Evolutionary conservation across 1,284 basidiomycete species (phyloP).

Genomic region (Malassezia furfur): DNA sequence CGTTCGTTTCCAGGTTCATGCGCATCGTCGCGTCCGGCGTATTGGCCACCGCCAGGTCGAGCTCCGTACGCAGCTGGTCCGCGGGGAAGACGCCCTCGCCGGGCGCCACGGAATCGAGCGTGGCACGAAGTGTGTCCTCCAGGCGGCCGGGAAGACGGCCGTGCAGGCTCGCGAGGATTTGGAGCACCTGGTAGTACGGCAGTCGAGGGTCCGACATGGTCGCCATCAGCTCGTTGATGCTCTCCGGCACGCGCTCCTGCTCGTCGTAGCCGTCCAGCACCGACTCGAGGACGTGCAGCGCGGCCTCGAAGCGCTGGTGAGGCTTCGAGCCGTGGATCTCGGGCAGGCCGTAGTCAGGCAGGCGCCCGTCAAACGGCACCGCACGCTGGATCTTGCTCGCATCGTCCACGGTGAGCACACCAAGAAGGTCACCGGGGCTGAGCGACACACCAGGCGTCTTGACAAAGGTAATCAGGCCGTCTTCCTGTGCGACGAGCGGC

Average conservation of each 20-base stretch:
- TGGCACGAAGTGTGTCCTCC: constrained; percentile 72
- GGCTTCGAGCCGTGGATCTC: constrained; percentile 80
- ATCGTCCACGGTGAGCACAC: constrained; percentile 92
- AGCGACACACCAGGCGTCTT: constrained; percentile 95
- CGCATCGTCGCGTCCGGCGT: constrained; percentile 17
- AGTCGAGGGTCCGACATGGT: constrained; percentile 74
- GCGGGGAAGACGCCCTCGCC: constrained; percentile 76
- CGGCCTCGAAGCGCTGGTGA: constrained; percentile 73
- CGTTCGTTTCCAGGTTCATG: constrained; percentile 52
- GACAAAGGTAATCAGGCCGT: constrained; percentile 71
- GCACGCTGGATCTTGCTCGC: constrained; percentile 94
- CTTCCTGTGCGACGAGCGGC: constrained; percentile 77
- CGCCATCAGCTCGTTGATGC: constrained; percentile 69
- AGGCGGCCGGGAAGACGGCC: constrained; percentile 71
- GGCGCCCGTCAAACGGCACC: constrained; percentile 89
- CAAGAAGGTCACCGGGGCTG: constrained; percentile 93
- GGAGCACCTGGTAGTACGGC: constrained; percentile 74
- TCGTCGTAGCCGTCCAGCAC: constrained; percentile 54
- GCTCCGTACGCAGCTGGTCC: constrained; percentile 65
- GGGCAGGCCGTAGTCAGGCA: constrained; percentile 59
- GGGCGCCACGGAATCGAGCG: constrained; percentile 65
- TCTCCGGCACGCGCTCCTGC: constrained; percentile 56
- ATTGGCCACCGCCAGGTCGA: constrained; percentile 49
- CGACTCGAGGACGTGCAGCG: constrained; percentile 72
- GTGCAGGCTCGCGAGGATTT: constrained; percentile 77